These are phyloP conservation scores for Penicillium sp. DNA, from an alignment of 2,329 filamentous ascomycete species.

Conservation along the genomic window DNA sequence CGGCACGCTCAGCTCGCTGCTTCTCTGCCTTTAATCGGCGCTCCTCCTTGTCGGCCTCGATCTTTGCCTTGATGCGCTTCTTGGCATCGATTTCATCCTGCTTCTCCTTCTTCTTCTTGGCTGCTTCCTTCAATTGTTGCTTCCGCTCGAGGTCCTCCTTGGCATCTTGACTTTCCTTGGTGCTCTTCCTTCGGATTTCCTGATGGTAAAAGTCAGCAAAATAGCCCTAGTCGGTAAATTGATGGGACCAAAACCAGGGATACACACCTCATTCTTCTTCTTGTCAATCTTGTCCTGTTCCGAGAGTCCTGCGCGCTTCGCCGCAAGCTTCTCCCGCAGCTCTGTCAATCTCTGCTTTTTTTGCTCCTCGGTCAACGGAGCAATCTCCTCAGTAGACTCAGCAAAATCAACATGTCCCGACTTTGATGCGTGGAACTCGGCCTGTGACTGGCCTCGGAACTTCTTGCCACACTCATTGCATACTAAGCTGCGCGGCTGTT, in stretches of 20 bases:
- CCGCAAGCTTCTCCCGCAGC: slow-evolving; percentile 67
- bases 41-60: slow-evolving; percentile 90
- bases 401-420: slow-evolving; percentile 89
- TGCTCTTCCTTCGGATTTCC: slow-evolving; percentile 78
- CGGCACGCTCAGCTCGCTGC: slow-evolving; percentile 82
- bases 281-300: slow-evolving; percentile 74
- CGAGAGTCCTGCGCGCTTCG: slow-evolving; percentile 67
- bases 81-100: slow-evolving; percentile 79
- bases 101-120: slow-evolving; percentile 84
- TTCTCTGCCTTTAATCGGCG: slow-evolving; percentile 79
- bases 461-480: slow-evolving; percentile 95
- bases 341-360: slow-evolving; percentile 77
- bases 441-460: slow-evolving; percentile 76
- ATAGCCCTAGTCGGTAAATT: background rate
- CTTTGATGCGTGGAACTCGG: slow-evolving; percentile 87
- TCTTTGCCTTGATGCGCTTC: slow-evolving; percentile 85
- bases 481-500: slow-evolving; percentile 73
- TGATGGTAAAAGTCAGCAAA: slow-evolving; percentile 18
- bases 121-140: slow-evolving; percentile 88
- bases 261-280: slow-evolving; percentile 75
- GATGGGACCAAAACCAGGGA: background rate
- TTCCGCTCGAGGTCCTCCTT: slow-evolving; percentile 88
- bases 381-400: slow-evolving; percentile 89
- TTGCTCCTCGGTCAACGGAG: slow-evolving; percentile 86
- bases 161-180: slow-evolving; percentile 79